These are phyloP conservation scores for Populus hybrid DNA, from an alignment of 441 rosid species.

Conservation along the genomic window DNA sequence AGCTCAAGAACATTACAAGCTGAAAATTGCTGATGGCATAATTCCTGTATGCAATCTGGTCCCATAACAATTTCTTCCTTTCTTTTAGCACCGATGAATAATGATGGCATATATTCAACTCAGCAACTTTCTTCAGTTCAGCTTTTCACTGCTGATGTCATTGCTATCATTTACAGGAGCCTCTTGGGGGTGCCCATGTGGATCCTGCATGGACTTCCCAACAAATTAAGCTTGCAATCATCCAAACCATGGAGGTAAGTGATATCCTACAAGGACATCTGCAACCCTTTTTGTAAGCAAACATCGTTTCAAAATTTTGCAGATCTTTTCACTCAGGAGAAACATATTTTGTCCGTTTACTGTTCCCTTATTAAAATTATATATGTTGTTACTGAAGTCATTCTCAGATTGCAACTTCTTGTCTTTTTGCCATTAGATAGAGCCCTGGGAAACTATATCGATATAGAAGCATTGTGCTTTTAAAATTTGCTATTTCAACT, in stretches of 20 bases:
- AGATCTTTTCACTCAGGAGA: neutral
- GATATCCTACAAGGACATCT: neutral
- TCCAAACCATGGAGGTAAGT: constrained; percentile 32
- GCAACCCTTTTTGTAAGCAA: neutral
- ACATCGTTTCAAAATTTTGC: neutral
- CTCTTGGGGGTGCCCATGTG: constrained; percentile 40
- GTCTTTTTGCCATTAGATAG: neutral
- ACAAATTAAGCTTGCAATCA: constrained; percentile 29
- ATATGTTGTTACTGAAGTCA: neutral
- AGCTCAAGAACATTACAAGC: constrained; percentile 34
- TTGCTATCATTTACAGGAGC: constrained; percentile 23
- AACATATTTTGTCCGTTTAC: neutral
- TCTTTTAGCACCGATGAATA: neutral
- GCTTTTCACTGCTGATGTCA: neutral
- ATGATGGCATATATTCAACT: neutral
- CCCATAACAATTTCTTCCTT: neutral
- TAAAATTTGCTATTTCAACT: neutral
- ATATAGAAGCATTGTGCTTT: neutral
- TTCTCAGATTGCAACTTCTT: neutral
- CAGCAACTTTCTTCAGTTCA: neutral
- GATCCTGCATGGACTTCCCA: constrained; percentile 35
- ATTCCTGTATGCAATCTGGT: constrained; percentile 32
- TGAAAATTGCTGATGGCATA: constrained; percentile 39
- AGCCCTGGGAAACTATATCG: neutral
- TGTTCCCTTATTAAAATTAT: neutral